Evolutionary conservation across 2,329 filamentous ascomycete genomes (phyloP).

Genomic region (Fusarium dlaminii): DNA sequence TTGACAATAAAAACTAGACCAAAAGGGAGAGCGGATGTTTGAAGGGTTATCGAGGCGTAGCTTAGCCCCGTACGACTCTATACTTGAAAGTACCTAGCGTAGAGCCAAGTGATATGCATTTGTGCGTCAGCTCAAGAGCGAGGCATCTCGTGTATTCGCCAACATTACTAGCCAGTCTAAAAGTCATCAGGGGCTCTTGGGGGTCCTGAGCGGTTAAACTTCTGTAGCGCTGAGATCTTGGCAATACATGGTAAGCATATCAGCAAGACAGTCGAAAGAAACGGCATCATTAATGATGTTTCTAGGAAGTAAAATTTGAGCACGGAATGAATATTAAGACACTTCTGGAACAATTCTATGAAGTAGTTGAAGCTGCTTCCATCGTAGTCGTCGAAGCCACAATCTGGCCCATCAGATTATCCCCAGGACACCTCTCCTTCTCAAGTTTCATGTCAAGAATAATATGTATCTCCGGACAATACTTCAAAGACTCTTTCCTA

Average conservation of each 20-base stretch:
- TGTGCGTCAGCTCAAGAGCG: accelerated
- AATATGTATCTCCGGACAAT: not conserved
- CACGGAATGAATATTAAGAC: accelerated
- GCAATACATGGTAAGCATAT: accelerated
- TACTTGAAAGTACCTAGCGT: not conserved
- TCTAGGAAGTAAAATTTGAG: accelerated
- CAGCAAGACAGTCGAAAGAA: not conserved
- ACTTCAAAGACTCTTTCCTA: not conserved
- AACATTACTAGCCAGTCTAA: accelerated
- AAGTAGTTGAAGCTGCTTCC: not conserved
- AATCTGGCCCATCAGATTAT: not conserved
- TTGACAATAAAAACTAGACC: not conserved
- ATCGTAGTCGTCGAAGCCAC: not conserved
- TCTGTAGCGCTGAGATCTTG: not conserved
- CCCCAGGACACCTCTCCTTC: not conserved
- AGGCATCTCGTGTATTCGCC: accelerated
- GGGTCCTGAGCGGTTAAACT: accelerated
- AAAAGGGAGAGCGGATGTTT: accelerated
- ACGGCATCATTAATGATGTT: accelerated
- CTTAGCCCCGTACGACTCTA: accelerated
- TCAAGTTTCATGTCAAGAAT: not conserved
- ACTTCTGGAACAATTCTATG: accelerated
- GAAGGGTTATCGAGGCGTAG: not conserved
- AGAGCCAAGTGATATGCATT: not conserved
- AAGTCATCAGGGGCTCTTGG: accelerated